These are phyloP conservation scores for Tulasnella sp. DNA, from an alignment of 768 basidiomycete species.

Conservation along the genomic window DNA sequence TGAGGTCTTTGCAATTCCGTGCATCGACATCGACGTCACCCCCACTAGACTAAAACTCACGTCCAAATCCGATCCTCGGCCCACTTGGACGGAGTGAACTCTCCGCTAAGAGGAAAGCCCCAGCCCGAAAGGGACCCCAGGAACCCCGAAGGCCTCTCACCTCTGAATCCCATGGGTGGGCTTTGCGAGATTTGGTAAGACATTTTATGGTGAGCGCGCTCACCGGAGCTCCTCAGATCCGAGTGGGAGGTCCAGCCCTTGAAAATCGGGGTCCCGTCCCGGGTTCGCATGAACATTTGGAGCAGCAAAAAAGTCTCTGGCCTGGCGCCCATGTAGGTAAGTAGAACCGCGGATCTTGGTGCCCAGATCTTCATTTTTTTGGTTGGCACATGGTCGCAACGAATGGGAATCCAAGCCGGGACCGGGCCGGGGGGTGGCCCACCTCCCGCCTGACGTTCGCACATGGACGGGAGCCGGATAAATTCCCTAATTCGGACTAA, in stretches of 20 bases:
- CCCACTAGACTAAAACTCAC: background rate
- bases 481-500: background rate
- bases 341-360: background rate
- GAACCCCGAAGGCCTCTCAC: background rate
- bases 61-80: background rate
- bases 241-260: background rate
- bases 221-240: background rate
- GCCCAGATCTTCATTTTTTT: constrained; percentile 4
- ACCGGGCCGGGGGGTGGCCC: background rate
- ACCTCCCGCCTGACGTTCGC: background rate
- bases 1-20: background rate
- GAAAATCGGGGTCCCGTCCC: background rate
- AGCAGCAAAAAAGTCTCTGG: background rate
- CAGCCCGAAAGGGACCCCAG: background rate
- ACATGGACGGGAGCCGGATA: background rate
- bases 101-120: background rate
- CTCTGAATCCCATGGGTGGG: background rate
- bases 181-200: background rate
- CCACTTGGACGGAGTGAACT: background rate
- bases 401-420: background rate
- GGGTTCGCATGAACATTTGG: constrained; percentile 5
- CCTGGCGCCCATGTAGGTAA: background rate
- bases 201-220: background rate
- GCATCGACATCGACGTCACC: background rate
- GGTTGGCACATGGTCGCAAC: background rate